Evolutionary conservation across 2,329 filamentous ascomycete genomes (phyloP).

Genomic region (Hymenoscyphus infarciens): DNA sequence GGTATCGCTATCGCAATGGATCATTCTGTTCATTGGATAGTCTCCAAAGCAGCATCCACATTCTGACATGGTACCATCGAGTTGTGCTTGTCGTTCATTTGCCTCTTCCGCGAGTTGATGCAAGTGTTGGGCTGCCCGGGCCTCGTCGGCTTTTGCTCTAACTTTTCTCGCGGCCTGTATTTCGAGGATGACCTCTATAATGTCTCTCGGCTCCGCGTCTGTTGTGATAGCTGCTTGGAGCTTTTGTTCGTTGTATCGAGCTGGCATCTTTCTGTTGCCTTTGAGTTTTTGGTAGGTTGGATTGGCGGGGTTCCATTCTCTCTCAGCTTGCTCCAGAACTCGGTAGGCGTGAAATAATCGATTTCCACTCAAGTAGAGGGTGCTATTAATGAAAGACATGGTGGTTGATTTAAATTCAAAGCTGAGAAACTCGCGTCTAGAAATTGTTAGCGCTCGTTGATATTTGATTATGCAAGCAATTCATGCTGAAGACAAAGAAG

Average conservation of each 20-base stretch:
- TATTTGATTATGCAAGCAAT: background rate
- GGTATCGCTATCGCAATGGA: conserved; percentile 54
- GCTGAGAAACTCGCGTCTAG: conserved; percentile 27
- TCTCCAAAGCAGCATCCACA: conserved; percentile 73
- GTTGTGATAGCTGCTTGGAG: conserved; percentile 14
- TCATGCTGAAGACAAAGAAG: background rate
- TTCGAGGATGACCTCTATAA: conserved; percentile 35
- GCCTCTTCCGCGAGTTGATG: conserved; percentile 41
- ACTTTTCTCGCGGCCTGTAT: conserved; percentile 38
- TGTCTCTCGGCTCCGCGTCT: conserved; percentile 17
- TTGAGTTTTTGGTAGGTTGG: conserved; percentile 33
- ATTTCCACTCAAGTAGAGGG: conserved; percentile 33
- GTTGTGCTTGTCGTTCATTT: conserved; percentile 43
- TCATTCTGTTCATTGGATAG: conserved; percentile 61
- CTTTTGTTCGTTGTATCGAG: conserved; percentile 13
- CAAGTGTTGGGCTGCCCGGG: conserved; percentile 39
- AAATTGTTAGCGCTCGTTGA: background rate
- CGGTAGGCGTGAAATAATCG: conserved; percentile 34
- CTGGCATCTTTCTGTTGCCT: conserved; percentile 27
- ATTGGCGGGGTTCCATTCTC: conserved; percentile 27
- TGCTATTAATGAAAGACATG: conserved; percentile 36
- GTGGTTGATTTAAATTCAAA: conserved; percentile 39
- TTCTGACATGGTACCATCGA: conserved; percentile 55
- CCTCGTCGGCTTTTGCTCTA: conserved; percentile 29
- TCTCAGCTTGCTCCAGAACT: conserved; percentile 37